Evolutionary conservation across 306 rosid genomes (phyloP), one percentile per base, ranked within the genome.

Genomic region (Mimosa pudica): DNA sequence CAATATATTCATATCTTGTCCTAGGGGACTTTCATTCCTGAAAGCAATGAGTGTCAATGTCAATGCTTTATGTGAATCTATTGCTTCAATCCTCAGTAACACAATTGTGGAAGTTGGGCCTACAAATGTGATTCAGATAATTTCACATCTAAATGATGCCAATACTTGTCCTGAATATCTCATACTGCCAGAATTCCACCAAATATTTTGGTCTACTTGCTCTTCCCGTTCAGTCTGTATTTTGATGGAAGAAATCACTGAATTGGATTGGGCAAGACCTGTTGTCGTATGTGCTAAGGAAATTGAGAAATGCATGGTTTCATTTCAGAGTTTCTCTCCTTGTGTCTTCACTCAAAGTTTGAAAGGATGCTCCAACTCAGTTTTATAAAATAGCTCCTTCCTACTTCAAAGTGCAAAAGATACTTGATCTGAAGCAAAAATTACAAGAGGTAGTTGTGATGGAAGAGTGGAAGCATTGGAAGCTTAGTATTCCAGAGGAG

Each of bases 401-500:
- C 82, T 81, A 70, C 60, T 73, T 80, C 60, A 60, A 65, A 63
- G 84, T 88, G 74, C 86, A 86, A 73, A 82, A 76, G 84, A 44
- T 81, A 48, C 77, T 83, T 75, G 84, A 86, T 70, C 82, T 83
- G 18, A 86, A 86, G 87, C 80, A 85, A 79, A 79, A 36, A 64
- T 86, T 85, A 13, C 81, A 71, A 77, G 84, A 81, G 75, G 58
- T 70, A 12, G 81, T 82, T 77, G 84, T 41, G 16, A 60, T 80
- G 36, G 88, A 88, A 45, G 89, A 82, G 74, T 90, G 91, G 90
- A 89, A 87, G 81, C 85, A 86, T 61, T 87, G 90, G 90, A 90
- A 88, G 77, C 79, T 84, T 17, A 76, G 76, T 71, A 20, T 72
- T 33, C 35, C 79, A 1, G 79, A 80, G 17, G n/a, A n/a, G n/a